Base-by-base conservation (phyloP, 148 eudicot genomes). In the Spergularia bocconei region DNA sequence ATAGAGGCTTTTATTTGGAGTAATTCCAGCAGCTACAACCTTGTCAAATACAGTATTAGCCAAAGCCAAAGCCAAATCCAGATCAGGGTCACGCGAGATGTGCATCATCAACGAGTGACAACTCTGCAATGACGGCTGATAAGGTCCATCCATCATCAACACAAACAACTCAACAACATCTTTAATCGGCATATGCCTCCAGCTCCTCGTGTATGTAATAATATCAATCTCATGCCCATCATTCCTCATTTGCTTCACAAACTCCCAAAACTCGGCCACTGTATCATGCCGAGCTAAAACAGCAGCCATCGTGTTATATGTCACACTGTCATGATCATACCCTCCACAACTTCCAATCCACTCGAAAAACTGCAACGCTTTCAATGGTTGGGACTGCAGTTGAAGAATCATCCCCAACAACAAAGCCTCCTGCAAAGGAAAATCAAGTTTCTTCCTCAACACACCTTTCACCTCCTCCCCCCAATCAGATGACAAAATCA, bases 131-230 rank as follows among this genome's bases (percentile, higher is more conserved):
- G 87, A 87, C n/a, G 90, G 91, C 61, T 91, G 87, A 77, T 82
- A 88, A 11, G 90, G 91, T 51, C 98, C 89, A 79, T 92, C 95
- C 91, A 96, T 89, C 98, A 91, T 92, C 75, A 77, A 80, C 83
- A 91, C 98, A 73, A 89, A 96, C 17, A 96, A 87, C 80, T 82
- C 86, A 70, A 91, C 98, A 25, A 84, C 85, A 70, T 92, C 97
- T 61, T 67, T 69, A 63, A 80, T 85, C 57, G 83, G 86, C 56
- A 96, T 78, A 57, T 67, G 64, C 79, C 91, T 88, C 3, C 86
- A 84, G 52, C 88, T 71, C 80, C 88, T 88, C 13, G 87, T 71
- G 20, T 89, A 87, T 1, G 91, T 82, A 78, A 86, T 90, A n/a
- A 85, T 80, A 84, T 91, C 98, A 71, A 91, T 80, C 72, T 86